Evolutionary conservation across 192 early-diverging fungal genomes (phyloP), one percentile per base, ranked within the genome.

Genomic region (Entomortierella beljakovae): DNA sequence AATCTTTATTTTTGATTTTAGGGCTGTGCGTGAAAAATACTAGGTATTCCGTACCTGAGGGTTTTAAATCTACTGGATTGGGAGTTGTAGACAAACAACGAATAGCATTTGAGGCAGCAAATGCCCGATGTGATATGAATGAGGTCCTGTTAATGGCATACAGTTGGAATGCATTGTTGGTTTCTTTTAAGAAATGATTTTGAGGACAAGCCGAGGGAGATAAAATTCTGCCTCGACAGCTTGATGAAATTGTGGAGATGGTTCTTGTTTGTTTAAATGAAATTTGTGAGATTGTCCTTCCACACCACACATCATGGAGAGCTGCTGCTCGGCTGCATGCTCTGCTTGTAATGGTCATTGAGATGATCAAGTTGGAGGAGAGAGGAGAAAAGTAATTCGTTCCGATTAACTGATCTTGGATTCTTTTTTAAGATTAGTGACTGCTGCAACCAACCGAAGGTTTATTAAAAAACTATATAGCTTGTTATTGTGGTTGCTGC

Each of bases 131-230:
- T 1, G 64, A 29, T 23, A 66, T 54, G 26, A 66, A 66, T n/a
- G 64, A 54, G 3, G 64, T 66, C 40, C 53, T 66, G 48, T 43
- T 66, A 54, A 66, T n/a, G 22, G 35, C 64, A 46, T 46, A 66
- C 6, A 25, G 0, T 25, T 34, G 52, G 28, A 56, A 37, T 23
- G 11, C 38, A 31, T 31, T 25, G 53, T 25, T 9, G 18, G 49
- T 25, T 35, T 20, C 2, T 22, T 42, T 38, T 20, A 26, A 42
- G 6, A n/a, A 23, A 32, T 6, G 55, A 1, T 57, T n/a, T 15
- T 26, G 51, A 2, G 23, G 3, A 46, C 43, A 46, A 28, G 51
- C 51, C 3, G 51, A n/a, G 7, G 35, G 55, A 3, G 55, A 35
- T 3, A 57, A 35, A 18, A 57, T 20, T 32, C 32, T 34, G 23